Base-by-base conservation (phyloP, 805 yeast species). In the Saccharomycopsis schoenii region DNA sequence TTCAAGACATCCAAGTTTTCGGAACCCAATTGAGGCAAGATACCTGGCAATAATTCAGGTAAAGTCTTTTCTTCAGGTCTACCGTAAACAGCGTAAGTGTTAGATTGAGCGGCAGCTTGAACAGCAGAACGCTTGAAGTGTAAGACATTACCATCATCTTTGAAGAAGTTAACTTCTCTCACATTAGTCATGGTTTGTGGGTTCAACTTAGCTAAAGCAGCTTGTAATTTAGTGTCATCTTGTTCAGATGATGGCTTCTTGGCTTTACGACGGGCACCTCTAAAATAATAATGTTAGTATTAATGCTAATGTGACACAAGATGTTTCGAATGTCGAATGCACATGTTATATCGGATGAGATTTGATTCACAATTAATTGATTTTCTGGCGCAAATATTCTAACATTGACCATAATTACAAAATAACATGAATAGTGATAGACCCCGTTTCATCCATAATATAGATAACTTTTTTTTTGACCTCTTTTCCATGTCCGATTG, bases 131-230 rank as follows among this genome's bases (percentile, higher is more conserved):
- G 87, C 82, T 88, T 85, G 83, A 94, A 90, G 81, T 93, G 97
- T 77, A 93, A 80, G 67, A 94, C 97, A 74, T 86, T 87, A 73
- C 97, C 97, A 76, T 93, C 97, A 67, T 90, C 97, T 77, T 82
- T 88, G 88, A 94, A 92, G 82, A 93, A 89, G 84, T 92, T 93
- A 72, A 97, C 98, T 81, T 93, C 97, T 75, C 90, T 96, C 71
- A 93, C 86, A 71, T 88, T 90, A 68, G 88, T 91, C 69, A 93
- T 78, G 71, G 90, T 87, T 77, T 87, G 89, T 67, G 92, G 96
- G 77, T 88, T 86, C 75, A 93, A 81, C 80, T 92, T 91, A 76
- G 85, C 86, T 77, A 93, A 81, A 72, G 93, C 84, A 69, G 85
- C 88, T 79, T 89, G 91, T 75, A 93, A 82, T 79, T 92, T 91